Evolutionary conservation across 2,329 filamentous ascomycete genomes (phyloP).

Genomic region (Fusarium torulosum): DNA sequence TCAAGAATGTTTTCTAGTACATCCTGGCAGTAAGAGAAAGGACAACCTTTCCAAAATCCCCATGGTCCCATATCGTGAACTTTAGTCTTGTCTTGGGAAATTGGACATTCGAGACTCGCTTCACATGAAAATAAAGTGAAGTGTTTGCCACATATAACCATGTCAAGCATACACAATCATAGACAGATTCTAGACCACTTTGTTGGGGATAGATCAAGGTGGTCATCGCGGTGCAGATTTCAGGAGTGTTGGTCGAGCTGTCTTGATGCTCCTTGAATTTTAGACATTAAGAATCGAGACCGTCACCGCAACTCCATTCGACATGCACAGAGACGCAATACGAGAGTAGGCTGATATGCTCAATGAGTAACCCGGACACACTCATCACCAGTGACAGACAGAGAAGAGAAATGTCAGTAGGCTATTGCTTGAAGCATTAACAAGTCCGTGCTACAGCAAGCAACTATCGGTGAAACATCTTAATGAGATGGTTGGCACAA

Average conservation of each 20-base stretch:
- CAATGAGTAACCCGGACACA: background rate
- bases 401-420: constrained; percentile 6
- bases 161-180: background rate
- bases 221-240: background rate
- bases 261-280: constrained; percentile 19
- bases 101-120: constrained; percentile 6
- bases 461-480: constrained; percentile 3
- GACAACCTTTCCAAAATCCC: background rate
- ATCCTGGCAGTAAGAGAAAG: background rate
- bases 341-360: background rate
- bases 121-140: constrained; percentile 11
- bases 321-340: background rate
- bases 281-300: constrained; percentile 6
- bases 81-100: constrained; percentile 13
- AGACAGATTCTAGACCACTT: background rate
- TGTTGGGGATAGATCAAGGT: background rate
- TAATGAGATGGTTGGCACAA: background rate
- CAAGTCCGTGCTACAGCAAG: constrained; percentile 12
- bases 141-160: background rate
- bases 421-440: constrained; percentile 7
- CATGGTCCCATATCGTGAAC: background rate
- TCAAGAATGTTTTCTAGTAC: background rate
- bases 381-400: constrained; percentile 4
- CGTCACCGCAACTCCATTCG: constrained; percentile 19
- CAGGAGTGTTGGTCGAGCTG: constrained; percentile 12